Base-by-base conservation (phyloP, 2,329 filamentous ascomycete species). In the Trichoderma hamatum region DNA sequence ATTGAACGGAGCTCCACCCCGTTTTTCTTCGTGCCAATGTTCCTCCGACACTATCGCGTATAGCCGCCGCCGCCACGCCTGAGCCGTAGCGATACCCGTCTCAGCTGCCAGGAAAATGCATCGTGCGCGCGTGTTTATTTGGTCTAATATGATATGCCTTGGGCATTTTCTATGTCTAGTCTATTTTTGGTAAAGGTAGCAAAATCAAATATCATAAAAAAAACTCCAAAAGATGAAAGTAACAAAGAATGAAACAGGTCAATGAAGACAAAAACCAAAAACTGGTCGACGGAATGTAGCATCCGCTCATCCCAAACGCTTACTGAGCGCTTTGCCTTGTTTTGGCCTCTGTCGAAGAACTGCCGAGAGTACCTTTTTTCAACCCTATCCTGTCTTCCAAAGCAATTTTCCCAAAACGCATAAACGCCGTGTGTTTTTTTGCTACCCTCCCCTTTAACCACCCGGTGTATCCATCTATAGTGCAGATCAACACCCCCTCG, bases 81-180 rank as follows among this genome's bases (percentile, higher is more conserved):
- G 34, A 64, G 39, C 61, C 61, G 61, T 28, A 54, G 16, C 61
- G 49, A 54, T 55, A 39, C 19, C 61, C 61, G 61, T 39, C 24
- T 64, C 49, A 54, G 30, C 61, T 26, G 19, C 14, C 3, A 54
- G 49, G 24, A 39, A 49, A 36, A 28, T 60, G 36, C 21, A 13
- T 49, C 46, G 46, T 49, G 24, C 46, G n/a, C 46, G 46, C 11
- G n/a, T 21, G 19, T 49, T 49, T 24, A 49, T 49, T 49, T 24
- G 19, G n/a, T n/a, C 32, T n/a, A 28, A 26, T 24, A 26, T 61
- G 32, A 49, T 62, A 21, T 62, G 59, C 59, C 46, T 49, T 16
- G 39, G 28, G 59, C 59, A 51, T 34, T 24, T 34, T 13, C 16
- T n/a, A 19, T 32, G 30, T 51, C 28, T 54, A 54, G 32, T 39